Conservation (phyloP, 2,329 filamentous ascomycete species). For the Parastagonospora nodorum region DNA sequence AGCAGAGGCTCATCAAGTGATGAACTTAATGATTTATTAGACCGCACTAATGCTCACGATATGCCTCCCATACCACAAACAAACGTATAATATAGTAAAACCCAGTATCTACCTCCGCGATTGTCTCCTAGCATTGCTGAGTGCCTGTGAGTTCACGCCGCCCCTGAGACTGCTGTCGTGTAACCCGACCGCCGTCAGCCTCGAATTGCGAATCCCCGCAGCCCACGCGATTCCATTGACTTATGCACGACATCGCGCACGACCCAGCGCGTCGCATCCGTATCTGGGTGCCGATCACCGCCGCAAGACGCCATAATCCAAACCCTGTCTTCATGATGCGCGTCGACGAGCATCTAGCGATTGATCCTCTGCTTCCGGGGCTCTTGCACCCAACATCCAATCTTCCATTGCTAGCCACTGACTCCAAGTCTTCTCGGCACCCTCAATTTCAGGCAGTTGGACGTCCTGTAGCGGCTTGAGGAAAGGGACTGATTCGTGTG, state of each 20-base stretch:
- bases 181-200: conserved; percentile 10
- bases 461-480: conserved; percentile 79
- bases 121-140: not conserved
- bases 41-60: not conserved
- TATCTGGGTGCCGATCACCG: conserved; percentile 16
- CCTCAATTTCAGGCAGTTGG: conserved; percentile 78
- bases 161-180: conserved; percentile 1
- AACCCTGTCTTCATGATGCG: conserved; percentile 20
- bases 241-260: conserved; percentile 10
- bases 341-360: conserved; percentile 26
- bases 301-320: conserved; percentile 29
- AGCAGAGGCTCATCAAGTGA: not conserved
- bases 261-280: conserved; percentile 5
- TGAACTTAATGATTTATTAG: not conserved
- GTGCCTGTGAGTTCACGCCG: not conserved
- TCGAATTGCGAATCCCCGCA: conserved; percentile 14
- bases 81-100: not conserved
- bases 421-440: conserved; percentile 85
- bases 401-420: conserved; percentile 97
- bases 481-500: conserved; percentile 84
- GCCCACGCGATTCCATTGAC: conserved; percentile 14
- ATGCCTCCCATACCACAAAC: no score
- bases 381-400: conserved; percentile 92
- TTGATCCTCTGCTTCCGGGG: conserved; percentile 55
- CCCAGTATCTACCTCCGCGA: not conserved